These are phyloP conservation scores for Blastocystis sp. DNA, from an alignment of 352 stramenopile genomes.

Conservation along the genomic window DNA sequence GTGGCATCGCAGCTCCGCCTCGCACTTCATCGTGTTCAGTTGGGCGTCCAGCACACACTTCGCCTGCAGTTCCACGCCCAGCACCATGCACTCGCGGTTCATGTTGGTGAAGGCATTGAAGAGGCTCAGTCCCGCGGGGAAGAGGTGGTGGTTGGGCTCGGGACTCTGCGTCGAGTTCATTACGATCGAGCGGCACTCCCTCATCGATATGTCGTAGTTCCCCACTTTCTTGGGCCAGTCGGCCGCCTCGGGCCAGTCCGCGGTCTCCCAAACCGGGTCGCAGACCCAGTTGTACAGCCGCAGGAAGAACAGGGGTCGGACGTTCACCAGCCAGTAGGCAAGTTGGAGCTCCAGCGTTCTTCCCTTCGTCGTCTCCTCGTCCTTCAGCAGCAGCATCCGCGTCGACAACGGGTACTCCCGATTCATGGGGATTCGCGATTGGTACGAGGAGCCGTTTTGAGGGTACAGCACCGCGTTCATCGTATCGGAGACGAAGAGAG, in stretches of 20 bases:
- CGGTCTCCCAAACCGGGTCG: conserved; percentile 46
- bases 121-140: background rate
- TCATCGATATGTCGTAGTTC: background rate
- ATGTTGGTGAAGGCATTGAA: background rate
- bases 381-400: conserved; percentile 15
- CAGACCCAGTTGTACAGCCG: conserved; percentile 21
- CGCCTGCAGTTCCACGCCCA: background rate
- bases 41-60: conserved; percentile 3
- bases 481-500: conserved; percentile 28
- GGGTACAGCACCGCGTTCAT: conserved; percentile 1
- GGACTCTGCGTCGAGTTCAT: conserved; percentile 23
- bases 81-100: background rate
- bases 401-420: background rate
- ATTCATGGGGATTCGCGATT: conserved; percentile 11
- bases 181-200: background rate
- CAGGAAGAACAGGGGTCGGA: conserved; percentile 28
- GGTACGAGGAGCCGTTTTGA: background rate
- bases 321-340: background rate
- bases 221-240: conserved; percentile 38
- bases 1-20: background rate
- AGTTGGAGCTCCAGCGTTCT: background rate
- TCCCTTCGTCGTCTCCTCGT: background rate
- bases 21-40: background rate
- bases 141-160: background rate
- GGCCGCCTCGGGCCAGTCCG: conserved; percentile 16